Percentiles rank a stretch among this genome's conserved stretches.
Evolutionary conservation across 2,329 filamentous ascomycete genomes (phyloP).

Genomic region (Ceratocystis huliohia): DNA sequence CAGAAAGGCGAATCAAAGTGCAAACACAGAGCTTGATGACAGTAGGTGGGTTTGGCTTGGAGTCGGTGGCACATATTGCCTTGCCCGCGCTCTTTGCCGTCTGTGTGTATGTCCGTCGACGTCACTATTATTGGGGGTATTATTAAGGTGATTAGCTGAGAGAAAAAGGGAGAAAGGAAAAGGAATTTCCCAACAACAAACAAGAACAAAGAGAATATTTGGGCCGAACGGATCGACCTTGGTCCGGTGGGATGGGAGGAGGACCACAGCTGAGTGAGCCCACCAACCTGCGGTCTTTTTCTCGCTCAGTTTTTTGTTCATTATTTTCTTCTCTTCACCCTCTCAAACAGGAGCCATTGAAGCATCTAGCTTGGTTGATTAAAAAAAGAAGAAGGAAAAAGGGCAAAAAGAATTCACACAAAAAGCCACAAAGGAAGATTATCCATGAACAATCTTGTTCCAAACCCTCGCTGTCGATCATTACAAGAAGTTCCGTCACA

Average conservation of each 20-base stretch:
- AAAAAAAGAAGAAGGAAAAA: neutral
- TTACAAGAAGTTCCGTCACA: conserved; percentile 3
- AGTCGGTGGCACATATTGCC: neutral
- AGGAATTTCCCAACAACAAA: neutral
- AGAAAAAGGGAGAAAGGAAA: neutral
- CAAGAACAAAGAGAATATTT: neutral
- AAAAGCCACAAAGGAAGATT: neutral
- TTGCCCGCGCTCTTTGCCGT: neutral
- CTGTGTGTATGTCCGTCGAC: neutral
- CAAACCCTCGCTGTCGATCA: conserved; percentile 6
- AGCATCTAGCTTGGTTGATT: neutral
- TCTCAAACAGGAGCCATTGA: neutral
- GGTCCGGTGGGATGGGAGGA: neutral
- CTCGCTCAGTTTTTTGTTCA: neutral
- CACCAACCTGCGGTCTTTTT: neutral
- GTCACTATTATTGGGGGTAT: neutral
- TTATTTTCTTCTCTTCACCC: neutral
- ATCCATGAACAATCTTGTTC: neutral
- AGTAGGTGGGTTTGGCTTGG: neutral
- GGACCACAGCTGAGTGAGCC: neutral
- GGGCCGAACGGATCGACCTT: neutral
- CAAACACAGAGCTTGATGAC: neutral
- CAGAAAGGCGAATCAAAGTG: neutral
- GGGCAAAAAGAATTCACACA: neutral
- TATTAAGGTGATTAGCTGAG: neutral